Percentiles rank a stretch among this genome's conserved stretches.
Evolutionary conservation across 345 rosid species (phyloP).

Genomic region (Microthlaspi erraticum): DNA sequence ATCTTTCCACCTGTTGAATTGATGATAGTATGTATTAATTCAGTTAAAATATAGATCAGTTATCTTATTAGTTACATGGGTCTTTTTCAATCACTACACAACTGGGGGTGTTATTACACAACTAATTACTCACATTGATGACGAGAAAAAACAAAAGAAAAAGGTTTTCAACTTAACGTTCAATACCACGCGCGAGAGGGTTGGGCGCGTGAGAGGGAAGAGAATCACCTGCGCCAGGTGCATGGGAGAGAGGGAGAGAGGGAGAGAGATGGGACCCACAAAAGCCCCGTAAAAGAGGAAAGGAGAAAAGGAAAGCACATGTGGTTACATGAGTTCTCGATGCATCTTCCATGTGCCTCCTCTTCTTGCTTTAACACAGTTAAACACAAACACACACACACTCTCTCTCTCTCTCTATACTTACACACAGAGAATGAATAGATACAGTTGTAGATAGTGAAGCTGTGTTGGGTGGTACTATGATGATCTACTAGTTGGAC

Average conservation of each 20-base stretch:
- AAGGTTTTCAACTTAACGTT: no score
- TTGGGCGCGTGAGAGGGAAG: conserved; percentile 23
- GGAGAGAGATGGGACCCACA: conserved; percentile 27
- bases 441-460: conserved; percentile 27
- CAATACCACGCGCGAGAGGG: background rate
- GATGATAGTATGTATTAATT: background rate
- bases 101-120: no score
- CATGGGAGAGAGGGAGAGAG: conserved; percentile 40
- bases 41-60: background rate
- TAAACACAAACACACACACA: no score
- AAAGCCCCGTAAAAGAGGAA: conserved; percentile 40
- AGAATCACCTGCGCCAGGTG: conserved; percentile 42
- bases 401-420: no score
- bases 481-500: conserved; percentile 37
- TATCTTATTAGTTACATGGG: background rate
- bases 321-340: conserved; percentile 41
- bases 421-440: conserved; percentile 2
- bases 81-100: no score
- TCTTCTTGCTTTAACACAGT: background rate
- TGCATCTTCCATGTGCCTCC: conserved; percentile 40
- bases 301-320: conserved; percentile 46
- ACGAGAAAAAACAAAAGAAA: no score
- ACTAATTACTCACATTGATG: no score
- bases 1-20: background rate
- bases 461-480: conserved; percentile 32